Percentiles rank a stretch among this genome's conserved stretches.
These are phyloP conservation scores for Inga leiocalycina DNA, from an alignment of 306 rosid species.

Conservation along the genomic window DNA sequence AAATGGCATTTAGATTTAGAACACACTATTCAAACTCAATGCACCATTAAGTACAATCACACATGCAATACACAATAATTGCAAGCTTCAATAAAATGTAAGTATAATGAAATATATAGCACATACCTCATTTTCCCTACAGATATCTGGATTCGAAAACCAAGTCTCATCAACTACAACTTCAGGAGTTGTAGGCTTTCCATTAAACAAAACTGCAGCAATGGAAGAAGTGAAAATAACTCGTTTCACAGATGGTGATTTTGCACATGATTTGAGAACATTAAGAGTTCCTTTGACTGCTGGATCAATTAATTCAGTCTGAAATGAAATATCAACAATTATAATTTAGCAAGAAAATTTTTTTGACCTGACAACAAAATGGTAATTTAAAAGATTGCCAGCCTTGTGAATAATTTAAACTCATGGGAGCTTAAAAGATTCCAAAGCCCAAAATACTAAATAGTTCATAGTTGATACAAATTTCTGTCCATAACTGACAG, in stretches of 20 bases:
- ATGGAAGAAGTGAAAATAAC: background rate
- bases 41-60: background rate
- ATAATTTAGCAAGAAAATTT: background rate
- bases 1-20: background rate
- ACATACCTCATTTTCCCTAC: background rate
- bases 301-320: constrained; percentile 2
- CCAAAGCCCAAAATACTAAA: background rate
- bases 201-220: background rate
- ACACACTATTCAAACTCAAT: background rate
- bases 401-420: background rate
- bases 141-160: background rate
- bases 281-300: constrained; percentile 7
- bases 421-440: background rate
- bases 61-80: background rate
- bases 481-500: background rate
- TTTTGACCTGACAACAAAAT: background rate
- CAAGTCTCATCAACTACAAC: constrained; percentile 15
- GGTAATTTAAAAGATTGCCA: background rate
- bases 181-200: background rate
- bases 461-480: background rate
- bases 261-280: background rate
- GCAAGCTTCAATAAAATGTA: background rate
- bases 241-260: background rate
- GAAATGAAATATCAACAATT: background rate
- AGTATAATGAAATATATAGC: background rate